Percentiles rank a stretch among this genome's conserved stretches.
phyloP scores from a whole-genome alignment of 495 filamentous ascomycete genomes.

The Lasiosphaeria ovina region DNA sequence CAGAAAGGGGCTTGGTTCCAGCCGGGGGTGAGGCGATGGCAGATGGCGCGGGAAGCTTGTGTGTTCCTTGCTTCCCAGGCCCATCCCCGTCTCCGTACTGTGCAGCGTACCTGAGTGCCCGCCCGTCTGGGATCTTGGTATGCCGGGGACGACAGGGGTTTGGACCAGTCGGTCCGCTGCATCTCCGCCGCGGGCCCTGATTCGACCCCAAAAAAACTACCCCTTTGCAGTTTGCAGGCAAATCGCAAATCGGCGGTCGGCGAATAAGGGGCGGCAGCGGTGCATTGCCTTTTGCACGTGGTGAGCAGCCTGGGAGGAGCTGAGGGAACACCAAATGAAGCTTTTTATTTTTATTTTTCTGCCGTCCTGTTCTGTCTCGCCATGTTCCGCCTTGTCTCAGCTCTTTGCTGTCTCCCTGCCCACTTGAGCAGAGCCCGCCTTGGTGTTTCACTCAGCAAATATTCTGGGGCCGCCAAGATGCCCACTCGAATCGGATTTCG shows the following conservation, averaged over 20 bases:
- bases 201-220: conserved; percentile 4
- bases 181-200: background rate
- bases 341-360: background rate
- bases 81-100: too few species aligned
- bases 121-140: conserved; percentile 14
- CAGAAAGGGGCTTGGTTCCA: conserved; percentile 21
- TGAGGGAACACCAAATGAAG: background rate
- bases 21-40: conserved; percentile 4
- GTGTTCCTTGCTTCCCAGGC: conserved; percentile 2
- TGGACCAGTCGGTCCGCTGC: conserved; percentile 6
- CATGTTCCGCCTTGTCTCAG: background rate
- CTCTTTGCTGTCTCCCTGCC: background rate
- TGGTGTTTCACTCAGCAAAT: background rate
- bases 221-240: background rate
- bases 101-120: background rate
- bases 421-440: background rate
- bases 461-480: background rate
- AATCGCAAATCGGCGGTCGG: background rate
- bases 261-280: background rate
- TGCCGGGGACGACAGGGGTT: conserved; percentile 5
- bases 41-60: conserved; percentile 14
- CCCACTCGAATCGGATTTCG: conserved; percentile 1
- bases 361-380: background rate
- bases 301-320: too few species aligned
- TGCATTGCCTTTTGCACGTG: background rate